Conservation (phyloP, 495 filamentous ascomycete species). For the Podospora bellae-mahoneyi region DNA sequence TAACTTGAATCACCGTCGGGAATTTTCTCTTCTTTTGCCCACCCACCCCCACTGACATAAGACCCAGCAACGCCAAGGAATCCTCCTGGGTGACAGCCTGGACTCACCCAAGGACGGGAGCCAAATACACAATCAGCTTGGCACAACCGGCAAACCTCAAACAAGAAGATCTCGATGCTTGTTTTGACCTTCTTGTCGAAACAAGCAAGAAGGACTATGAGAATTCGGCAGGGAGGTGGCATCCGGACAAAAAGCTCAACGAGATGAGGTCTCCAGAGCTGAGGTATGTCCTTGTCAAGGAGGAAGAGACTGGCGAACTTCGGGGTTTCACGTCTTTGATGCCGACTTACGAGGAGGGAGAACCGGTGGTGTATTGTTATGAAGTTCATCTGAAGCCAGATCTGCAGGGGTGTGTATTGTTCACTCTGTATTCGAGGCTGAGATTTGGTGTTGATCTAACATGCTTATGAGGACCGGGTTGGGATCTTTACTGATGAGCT, state of each 20-base stretch:
- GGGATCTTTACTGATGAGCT: conserved; percentile 42
- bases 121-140: conserved; percentile 45
- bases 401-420: conserved; percentile 46
- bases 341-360: conserved; percentile 74
- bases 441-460: background rate
- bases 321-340: conserved; percentile 76
- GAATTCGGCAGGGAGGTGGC: conserved; percentile 64
- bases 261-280: conserved; percentile 76
- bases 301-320: conserved; percentile 29
- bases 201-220: conserved; percentile 68
- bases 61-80: conserved; percentile 6
- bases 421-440: background rate
- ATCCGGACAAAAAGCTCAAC: conserved; percentile 58
- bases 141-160: conserved; percentile 47
- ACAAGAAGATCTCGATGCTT: conserved; percentile 55
- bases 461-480: conserved; percentile 42
- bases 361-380: conserved; percentile 79
- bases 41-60: background rate
- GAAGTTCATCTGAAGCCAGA: conserved; percentile 69
- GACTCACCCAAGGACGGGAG: conserved; percentile 41
- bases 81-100: conserved; percentile 42
- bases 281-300: conserved; percentile 61
- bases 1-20: conserved; percentile 1
- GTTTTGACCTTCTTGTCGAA: conserved; percentile 66
- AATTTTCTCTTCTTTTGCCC: background rate